Conservation (phyloP, 73 alveolate genomes). For the Tetrahymena borealis region DNA sequence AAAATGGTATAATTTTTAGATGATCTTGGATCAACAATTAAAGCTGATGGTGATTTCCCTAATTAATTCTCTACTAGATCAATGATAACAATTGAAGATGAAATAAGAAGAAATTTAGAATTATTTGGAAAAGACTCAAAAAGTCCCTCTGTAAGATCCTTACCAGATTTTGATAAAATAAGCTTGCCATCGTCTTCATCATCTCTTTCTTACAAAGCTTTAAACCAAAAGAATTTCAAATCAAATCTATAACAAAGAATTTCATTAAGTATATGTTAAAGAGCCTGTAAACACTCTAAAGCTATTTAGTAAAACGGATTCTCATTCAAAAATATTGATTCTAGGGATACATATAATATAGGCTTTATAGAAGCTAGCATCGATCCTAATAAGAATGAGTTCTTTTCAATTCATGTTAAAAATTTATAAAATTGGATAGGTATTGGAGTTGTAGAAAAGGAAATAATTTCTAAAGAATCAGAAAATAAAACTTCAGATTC, state of each 20-base stretch:
- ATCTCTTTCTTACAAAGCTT: not conserved
- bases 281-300: not conserved
- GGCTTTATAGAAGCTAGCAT: not conserved
- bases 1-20: not conserved
- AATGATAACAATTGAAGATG: not conserved
- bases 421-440: not conserved
- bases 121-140: not conserved
- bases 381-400: not conserved
- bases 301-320: not conserved
- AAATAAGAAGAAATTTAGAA: not conserved
- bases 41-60: not conserved
- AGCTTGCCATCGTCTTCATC: not conserved
- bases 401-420: not conserved
- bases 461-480: not conserved
- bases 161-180: not conserved
- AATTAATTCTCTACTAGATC: not conserved
- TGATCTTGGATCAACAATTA: not conserved
- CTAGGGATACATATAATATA: not conserved
- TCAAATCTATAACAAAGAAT: not conserved
- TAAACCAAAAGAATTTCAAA: not conserved
- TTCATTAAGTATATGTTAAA: not conserved
- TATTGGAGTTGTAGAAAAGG: not conserved
- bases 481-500: not conserved
- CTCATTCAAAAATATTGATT: not conserved
- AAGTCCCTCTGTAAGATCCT: not conserved